These are phyloP conservation scores for Zygoascus hellenicus DNA, from an alignment of 1,139 yeast species.

Conservation along the genomic window DNA sequence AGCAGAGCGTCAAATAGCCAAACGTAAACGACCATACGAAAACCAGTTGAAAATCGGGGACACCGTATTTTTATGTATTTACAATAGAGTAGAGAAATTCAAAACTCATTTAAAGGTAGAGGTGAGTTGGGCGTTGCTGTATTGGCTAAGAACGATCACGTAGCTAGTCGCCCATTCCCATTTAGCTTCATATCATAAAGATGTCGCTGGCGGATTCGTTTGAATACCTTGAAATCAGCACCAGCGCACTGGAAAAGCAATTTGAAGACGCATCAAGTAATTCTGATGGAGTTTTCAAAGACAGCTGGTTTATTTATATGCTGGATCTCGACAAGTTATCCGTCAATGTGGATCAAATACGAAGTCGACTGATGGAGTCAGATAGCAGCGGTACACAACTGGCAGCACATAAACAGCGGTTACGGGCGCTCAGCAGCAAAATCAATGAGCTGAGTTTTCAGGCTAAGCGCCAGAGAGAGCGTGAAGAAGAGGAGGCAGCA, in stretches of 20 bases:
- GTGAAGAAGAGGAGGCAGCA: slow-evolving; percentile 13
- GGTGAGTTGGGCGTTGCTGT: too few relatives aligned
- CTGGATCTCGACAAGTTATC: slow-evolving; percentile 21
- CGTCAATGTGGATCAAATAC: slow-evolving; percentile 23
- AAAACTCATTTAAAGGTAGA: too few relatives aligned
- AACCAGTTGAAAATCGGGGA: too few relatives aligned
- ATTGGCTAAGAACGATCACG: too few relatives aligned
- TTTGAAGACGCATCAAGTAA: neutral
- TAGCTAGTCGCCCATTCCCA: too few relatives aligned
- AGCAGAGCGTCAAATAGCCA: too few relatives aligned
- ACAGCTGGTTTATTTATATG: slow-evolving; percentile 21
- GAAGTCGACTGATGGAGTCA: slow-evolving; percentile 21
- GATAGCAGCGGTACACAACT: neutral
- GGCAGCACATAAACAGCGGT: slow-evolving; percentile 13
- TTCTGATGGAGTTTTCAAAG: slow-evolving; percentile 12
- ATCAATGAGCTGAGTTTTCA: slow-evolving; percentile 19
- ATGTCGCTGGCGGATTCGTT: slow-evolving; percentile 6
- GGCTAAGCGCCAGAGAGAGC: slow-evolving; percentile 15
- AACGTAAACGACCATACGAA: too few relatives aligned
- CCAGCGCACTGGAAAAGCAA: slow-evolving; percentile 9
- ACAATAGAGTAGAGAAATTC: too few relatives aligned
- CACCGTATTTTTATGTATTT: too few relatives aligned
- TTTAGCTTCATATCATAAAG: neutral
- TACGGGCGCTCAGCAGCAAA: slow-evolving; percentile 21
- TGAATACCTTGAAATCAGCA: slow-evolving; percentile 12